These are phyloP conservation scores for Candida koratica DNA, from an alignment of 805 yeast species.

Conservation along the genomic window DNA sequence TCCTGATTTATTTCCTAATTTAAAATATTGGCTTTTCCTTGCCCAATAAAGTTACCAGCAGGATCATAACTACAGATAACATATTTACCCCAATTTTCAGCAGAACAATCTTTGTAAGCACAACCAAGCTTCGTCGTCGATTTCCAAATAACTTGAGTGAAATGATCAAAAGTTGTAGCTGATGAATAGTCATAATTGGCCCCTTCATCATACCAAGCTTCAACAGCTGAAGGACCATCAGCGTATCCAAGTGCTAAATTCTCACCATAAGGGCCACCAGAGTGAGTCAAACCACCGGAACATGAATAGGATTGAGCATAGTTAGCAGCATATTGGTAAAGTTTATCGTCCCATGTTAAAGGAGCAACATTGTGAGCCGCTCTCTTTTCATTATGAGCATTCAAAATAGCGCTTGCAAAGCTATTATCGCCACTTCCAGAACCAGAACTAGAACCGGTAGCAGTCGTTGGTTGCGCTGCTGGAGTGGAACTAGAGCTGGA, in stretches of 20 bases:
- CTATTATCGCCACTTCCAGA: conserved; percentile 17
- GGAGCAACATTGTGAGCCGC: conserved; percentile 47
- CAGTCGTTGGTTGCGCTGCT: not conserved
- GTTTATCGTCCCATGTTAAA: conserved; percentile 52
- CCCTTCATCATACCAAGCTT: conserved; percentile 42
- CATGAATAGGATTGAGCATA: conserved; percentile 47
- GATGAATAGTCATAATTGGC: conserved; percentile 24
- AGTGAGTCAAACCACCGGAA: conserved; percentile 35
- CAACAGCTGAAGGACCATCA: conserved; percentile 27
- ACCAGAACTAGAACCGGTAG: conserved; percentile 10
- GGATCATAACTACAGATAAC: conserved; percentile 72
- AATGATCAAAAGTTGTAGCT: conserved; percentile 51
- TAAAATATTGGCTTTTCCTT: conserved; percentile 20
- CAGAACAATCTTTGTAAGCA: conserved; percentile 57
- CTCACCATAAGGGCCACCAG: conserved; percentile 41
- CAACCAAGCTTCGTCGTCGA: conserved; percentile 63
- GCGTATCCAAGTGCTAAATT: conserved; percentile 38
- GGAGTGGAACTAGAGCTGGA: conserved; percentile 11
- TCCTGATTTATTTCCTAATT: conserved; percentile 1
- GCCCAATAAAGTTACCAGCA: conserved; percentile 65
- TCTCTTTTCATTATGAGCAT: conserved; percentile 59
- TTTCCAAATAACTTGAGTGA: conserved; percentile 78
- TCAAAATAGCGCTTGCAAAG: conserved; percentile 46
- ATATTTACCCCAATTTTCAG: conserved; percentile 48
- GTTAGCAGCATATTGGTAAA: conserved; percentile 52